Evolutionary conservation across 331 rosid genomes (phyloP).

Genomic region (Ulmus americana): DNA sequence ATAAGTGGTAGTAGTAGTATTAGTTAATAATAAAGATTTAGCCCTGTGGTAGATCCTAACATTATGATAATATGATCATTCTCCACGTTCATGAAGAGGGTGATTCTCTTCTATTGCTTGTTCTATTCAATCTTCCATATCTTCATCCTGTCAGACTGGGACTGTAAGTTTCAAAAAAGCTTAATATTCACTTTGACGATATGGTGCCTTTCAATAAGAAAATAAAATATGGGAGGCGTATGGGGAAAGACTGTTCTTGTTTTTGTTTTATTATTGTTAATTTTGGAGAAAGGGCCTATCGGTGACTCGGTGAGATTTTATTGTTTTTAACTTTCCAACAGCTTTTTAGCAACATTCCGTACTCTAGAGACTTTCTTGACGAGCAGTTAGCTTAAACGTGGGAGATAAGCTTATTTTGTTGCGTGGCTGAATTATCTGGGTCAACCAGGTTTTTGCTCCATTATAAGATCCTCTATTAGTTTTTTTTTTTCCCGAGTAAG

Average conservation of each 20-base stretch:
- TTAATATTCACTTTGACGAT: background rate
- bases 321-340: too few species aligned
- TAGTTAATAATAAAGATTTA: background rate
- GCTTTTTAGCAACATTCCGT: background rate
- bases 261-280: background rate
- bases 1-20: background rate
- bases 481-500: background rate
- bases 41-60: background rate
- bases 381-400: background rate
- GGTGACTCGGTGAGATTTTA: too few species aligned
- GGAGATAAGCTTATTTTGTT: background rate
- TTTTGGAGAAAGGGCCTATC: too few species aligned
- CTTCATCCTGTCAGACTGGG: constrained; percentile 10
- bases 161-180: constrained; percentile 3
- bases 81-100: background rate
- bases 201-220: constrained; percentile 2
- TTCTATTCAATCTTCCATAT: constrained; percentile 9
- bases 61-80: background rate
- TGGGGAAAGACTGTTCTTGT: background rate
- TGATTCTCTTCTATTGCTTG: constrained; percentile 4
- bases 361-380: background rate
- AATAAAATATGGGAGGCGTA: background rate
- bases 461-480: background rate
- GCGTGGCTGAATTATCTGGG: background rate
- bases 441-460: background rate